Base-by-base conservation (phyloP, 768 basidiomycete genomes). In the Kwoniella newhampshirensis region DNA sequence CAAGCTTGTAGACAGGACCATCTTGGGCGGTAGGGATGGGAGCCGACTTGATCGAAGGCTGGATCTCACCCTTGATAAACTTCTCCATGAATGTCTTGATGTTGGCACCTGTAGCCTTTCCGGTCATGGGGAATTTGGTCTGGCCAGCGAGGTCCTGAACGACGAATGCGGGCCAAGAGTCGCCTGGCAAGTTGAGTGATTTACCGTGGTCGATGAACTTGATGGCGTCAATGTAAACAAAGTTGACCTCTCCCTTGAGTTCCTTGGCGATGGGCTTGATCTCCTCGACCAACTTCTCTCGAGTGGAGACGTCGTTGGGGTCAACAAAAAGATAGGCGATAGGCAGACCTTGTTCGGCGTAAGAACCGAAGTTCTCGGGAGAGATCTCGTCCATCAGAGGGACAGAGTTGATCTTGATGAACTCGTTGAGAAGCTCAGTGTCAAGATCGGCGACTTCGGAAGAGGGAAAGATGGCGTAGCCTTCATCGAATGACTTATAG, bases 121-220 rank as follows among this genome's bases (percentile, higher is more conserved):
- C 63, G 60, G 87, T 85, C 56, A 85, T 80, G 17, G 96, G 94
- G 77, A 84, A 99, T 44, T 73, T 71, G 77, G 89, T 84, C 78
- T 92, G 89, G 43, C 84, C 82, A 53, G 79, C 72, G 41, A 97
- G 70, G 66, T 96, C 84, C 79, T 98, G 96, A 63, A 99, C 80
- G 70, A 97, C 93, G 73, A 99, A 93, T 37, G 86, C 81, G 11
- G 96, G 96, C 92, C 91, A 97, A 67, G 87, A 87, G 67, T 85
- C 77, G 70, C 91, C 89, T 25, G 76, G 74, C 54, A 99, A 82
- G 82, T 93, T 94, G 56, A 99, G 83, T 1, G 89, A 88, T 78
- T 91, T 92, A 65, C 87, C 96, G 80, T 99, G 96, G 70, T 98
- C 94, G 68, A 84, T 85, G 68, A 92, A 99, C 77, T 92, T 91